Base-by-base conservation (phyloP, 2,329 filamentous ascomycete genomes). In the Amesomyces nigricolor region DNA sequence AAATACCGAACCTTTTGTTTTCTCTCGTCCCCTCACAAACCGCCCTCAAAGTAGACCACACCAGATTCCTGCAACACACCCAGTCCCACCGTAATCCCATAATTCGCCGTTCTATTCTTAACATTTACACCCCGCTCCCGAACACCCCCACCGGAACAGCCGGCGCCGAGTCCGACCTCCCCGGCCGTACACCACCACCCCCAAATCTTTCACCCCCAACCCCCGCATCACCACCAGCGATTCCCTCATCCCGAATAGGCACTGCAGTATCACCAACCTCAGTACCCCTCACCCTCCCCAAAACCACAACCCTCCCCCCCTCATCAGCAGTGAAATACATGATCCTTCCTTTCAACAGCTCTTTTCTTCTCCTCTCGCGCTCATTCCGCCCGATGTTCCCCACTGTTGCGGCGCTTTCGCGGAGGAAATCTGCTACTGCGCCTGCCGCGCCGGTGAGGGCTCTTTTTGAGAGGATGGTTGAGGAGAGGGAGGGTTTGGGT, bases 331-430 rank as follows among this genome's bases (percentile, higher is more conserved):
- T 19, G 17, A 30, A 29, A 37, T 7, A 13, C 26, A 39, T n/a
- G 50, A 74, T 74, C 19, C 67, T 68, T 40, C 66, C 68, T 61
- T 69, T 69, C 46, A 75, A 5, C 22, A 26, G 58, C 22, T 68
- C 66, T 35, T 68, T 66, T 19, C 70, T 64, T 56, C 69, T 64
- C 58, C 65, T 67, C 50, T 75, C 71, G 14, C 65, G 64, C 40
- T 51, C 61, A 26, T 74, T 70, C n/a, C 64, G 63, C 43, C 51
- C 59, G 17, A 38, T 47, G 26, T 45, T 52, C 19, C 54, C 42
- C 14, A 47, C 26, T 40, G 19, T 7, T 42, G 32, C 11, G 32
- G 38, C 44, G n/a, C 44, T 16, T 47, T 43, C 32, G 43, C 11
- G 17, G 5, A 44, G n/a, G 1, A 51, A n/a, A 29, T 48, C 48